Percentiles rank a stretch among this genome's conserved stretches.
phyloP scores from a whole-genome alignment of 2,329 filamentous ascomycete species.

The Pseudocercospora vitis region DNA sequence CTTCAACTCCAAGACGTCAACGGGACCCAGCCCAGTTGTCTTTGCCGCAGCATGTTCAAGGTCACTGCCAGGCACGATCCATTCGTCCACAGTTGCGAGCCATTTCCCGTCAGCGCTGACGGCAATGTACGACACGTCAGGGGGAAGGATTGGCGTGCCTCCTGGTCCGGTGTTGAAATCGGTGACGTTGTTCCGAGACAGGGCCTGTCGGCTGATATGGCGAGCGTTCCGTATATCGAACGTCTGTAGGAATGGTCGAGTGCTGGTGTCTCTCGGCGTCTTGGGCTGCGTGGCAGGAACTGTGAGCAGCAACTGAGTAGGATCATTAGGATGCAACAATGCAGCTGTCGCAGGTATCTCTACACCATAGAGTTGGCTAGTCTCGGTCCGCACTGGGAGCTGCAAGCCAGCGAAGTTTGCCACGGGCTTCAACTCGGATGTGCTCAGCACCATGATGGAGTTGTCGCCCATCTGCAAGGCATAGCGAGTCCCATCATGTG shows the following conservation, averaged over 20 bases:
- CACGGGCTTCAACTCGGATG: slow-evolving; percentile 80
- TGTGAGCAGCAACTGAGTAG: slow-evolving; percentile 47
- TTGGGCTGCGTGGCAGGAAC: slow-evolving; percentile 55
- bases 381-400: slow-evolving; percentile 33
- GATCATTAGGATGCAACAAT: slow-evolving; percentile 43
- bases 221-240: slow-evolving; percentile 79
- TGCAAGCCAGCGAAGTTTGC: slow-evolving; percentile 84
- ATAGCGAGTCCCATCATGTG: slow-evolving; percentile 75
- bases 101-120: slow-evolving; percentile 80
- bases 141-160: slow-evolving; percentile 70
- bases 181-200: slow-evolving; percentile 84
- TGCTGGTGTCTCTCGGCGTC: slow-evolving; percentile 33
- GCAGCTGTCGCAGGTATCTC: slow-evolving; percentile 33
- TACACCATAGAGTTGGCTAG: slow-evolving; percentile 12
- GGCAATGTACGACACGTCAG: slow-evolving; percentile 71
- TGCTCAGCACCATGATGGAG: slow-evolving; percentile 85
- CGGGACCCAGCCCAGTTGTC: slow-evolving; percentile 16
- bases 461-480: slow-evolving; percentile 87
- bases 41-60: slow-evolving; percentile 55
- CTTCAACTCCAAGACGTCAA: slow-evolving; percentile 36
- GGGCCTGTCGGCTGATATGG: slow-evolving; percentile 80
- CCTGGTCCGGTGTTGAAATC: slow-evolving; percentile 74
- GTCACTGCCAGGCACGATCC: slow-evolving; percentile 73
- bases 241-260: slow-evolving; percentile 70
- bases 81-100: slow-evolving; percentile 90